phyloP scores from a whole-genome alignment of 768 basidiomycete species.

The Saitozyma podzolica region DNA sequence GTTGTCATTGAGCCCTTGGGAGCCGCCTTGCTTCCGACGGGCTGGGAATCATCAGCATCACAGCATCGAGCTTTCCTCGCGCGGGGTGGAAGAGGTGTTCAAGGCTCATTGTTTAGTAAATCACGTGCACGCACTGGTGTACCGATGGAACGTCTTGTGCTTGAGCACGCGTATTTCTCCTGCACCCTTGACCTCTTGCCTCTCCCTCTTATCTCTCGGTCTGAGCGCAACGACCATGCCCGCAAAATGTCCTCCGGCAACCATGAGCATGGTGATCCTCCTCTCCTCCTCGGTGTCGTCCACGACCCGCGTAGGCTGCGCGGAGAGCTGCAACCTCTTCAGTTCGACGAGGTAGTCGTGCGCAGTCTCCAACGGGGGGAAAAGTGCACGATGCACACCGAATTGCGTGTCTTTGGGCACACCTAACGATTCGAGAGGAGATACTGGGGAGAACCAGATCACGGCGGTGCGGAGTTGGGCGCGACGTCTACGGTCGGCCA shows the following conservation, averaged over 20 bases:
- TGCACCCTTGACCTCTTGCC: conserved; percentile 67
- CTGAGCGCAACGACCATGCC: conserved; percentile 69
- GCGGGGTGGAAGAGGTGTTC: not conserved
- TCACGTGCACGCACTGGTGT: conserved; percentile 72
- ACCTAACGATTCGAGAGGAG: conserved; percentile 19
- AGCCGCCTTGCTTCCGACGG: conserved; percentile 94
- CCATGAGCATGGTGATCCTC: conserved; percentile 93
- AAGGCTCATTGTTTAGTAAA: not conserved
- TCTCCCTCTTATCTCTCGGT: conserved; percentile 61
- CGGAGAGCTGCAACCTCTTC: conserved; percentile 41
- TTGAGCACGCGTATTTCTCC: conserved; percentile 60
- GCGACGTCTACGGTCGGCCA: conserved; percentile 50
- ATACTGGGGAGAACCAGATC: conserved; percentile 76
- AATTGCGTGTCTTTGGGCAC: conserved; percentile 70
- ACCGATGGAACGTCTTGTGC: conserved; percentile 97
- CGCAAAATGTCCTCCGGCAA: conserved; percentile 96
- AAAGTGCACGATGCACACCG: conserved; percentile 77
- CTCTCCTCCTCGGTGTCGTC: conserved; percentile 52
- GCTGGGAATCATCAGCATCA: conserved; percentile 58
- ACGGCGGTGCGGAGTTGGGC: conserved; percentile 65
- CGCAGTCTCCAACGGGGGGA: conserved; percentile 57
- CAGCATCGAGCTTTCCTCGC: not conserved
- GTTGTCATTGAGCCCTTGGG: conserved; percentile 87
- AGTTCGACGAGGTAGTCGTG: conserved; percentile 44
- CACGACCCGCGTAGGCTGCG: conserved; percentile 9